Percentiles rank a stretch among this genome's conserved stretches.
These are phyloP conservation scores for Sugiyamaella japonica DNA, from an alignment of 1,139 yeast species.

Conservation along the genomic window DNA sequence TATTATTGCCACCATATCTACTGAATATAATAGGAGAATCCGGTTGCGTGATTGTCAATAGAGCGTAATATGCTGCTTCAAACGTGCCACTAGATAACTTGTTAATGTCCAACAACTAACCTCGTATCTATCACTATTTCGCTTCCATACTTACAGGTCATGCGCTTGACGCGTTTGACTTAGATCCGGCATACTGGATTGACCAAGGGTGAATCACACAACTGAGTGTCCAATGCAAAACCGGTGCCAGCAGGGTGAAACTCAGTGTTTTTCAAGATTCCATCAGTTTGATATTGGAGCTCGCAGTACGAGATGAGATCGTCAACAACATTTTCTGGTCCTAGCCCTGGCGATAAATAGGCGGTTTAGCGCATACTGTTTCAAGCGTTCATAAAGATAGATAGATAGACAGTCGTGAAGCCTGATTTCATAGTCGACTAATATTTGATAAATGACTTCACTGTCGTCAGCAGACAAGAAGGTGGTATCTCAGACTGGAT, in stretches of 20 bases:
- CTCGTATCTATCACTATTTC: not conserved
- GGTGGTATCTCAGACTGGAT: too few species aligned
- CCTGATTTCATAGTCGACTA: too few species aligned
- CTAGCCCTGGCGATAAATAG: conserved; percentile 10
- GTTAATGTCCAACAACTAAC: not conserved
- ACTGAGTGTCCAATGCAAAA: not conserved
- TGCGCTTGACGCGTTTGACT: conserved; percentile 14
- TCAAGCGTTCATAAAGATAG: too few species aligned
- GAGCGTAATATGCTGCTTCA: conserved; percentile 34
- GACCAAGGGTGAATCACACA: not conserved
- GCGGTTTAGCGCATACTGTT: conserved; percentile 2
- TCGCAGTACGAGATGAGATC: not conserved
- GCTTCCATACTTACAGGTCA: conserved; percentile 7
- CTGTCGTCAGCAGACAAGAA: too few species aligned
- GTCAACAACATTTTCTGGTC: conserved; percentile 5
- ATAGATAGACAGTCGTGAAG: too few species aligned
- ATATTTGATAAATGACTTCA: too few species aligned
- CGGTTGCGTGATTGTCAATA: conserved; percentile 23
- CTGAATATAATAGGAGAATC: not conserved
- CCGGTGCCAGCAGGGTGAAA: not conserved
- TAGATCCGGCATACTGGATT: conserved; percentile 8
- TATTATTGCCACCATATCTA: not conserved
- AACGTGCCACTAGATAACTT: conserved; percentile 24
- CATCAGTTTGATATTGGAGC: not conserved
- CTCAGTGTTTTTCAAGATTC: not conserved